A percentile compares a stretch with the other conserved stretches of the same genome.
These are phyloP conservation scores for Fulvia fulva DNA, from an alignment of 2,329 filamentous ascomycete species.

Conservation along the genomic window DNA sequence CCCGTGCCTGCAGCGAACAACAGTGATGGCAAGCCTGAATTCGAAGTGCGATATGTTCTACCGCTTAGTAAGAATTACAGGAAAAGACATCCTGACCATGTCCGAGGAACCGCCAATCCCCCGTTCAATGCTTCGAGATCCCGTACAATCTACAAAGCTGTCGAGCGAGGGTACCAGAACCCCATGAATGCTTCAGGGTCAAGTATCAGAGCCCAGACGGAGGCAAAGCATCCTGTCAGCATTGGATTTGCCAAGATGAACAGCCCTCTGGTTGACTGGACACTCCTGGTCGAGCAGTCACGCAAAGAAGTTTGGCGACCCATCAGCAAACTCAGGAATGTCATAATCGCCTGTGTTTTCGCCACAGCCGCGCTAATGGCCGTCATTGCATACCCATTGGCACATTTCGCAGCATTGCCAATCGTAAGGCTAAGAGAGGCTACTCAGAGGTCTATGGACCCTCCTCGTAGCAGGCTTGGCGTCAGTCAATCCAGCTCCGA, in stretches of 20 bases:
- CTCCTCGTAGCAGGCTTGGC: slow-evolving; percentile 48
- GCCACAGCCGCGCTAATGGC: slow-evolving; percentile 69
- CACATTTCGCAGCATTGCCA: slow-evolving; percentile 75
- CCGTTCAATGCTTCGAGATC: slow-evolving; percentile 61
- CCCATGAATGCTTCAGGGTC: slow-evolving; percentile 61
- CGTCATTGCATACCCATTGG: slow-evolving; percentile 69
- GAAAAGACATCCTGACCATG: slow-evolving; percentile 27
- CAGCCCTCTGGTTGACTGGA: slow-evolving; percentile 72
- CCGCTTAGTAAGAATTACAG: slow-evolving; percentile 26
- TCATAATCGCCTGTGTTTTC: slow-evolving; percentile 81
- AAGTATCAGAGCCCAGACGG: slow-evolving; percentile 60
- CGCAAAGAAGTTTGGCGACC: slow-evolving; percentile 71
- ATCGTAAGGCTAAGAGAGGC: slow-evolving; percentile 73
- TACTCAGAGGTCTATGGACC: slow-evolving; percentile 68
- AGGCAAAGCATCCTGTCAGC: slow-evolving; percentile 65
- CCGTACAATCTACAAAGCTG: slow-evolving; percentile 59
- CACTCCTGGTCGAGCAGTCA: slow-evolving; percentile 73
- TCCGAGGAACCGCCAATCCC: slow-evolving; percentile 39
- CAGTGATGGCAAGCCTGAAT: slow-evolving; percentile 20
- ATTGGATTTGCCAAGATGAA: slow-evolving; percentile 74
- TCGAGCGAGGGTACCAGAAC: slow-evolving; percentile 42
- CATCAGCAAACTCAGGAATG: slow-evolving; percentile 69
- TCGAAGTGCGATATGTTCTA: slow-evolving; percentile 29
- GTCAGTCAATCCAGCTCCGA: slow-evolving; percentile 38
- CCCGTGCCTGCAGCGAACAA: slow-evolving; percentile 31